Percentiles rank a stretch among this genome's conserved stretches.
Evolutionary conservation across 2,329 filamentous ascomycete genomes (phyloP).

Genomic region (Paecilomyces dactylethromorphus): DNA sequence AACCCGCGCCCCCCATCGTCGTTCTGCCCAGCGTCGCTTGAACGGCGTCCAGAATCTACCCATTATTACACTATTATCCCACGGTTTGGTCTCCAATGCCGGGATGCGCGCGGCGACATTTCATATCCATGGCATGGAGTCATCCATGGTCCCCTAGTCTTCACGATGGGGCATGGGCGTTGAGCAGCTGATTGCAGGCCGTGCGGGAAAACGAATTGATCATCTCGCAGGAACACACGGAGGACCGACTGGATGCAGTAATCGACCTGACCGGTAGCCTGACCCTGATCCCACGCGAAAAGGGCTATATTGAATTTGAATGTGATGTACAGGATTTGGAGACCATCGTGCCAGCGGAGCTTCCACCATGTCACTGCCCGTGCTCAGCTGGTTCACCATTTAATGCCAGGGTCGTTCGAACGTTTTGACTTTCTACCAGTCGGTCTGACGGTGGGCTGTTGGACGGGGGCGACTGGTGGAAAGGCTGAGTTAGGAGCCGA

Average conservation of each 20-base stretch:
- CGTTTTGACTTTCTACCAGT: neutral
- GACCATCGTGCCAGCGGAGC: neutral
- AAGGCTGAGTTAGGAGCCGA: neutral
- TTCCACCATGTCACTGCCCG: neutral
- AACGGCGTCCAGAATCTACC: neutral
- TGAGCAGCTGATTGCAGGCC: neutral
- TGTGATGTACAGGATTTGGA: neutral
- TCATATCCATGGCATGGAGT: neutral
- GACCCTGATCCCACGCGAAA: neutral
- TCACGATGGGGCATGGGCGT: neutral
- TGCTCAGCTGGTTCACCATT: neutral
- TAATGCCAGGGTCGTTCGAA: neutral
- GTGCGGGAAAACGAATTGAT: neutral
- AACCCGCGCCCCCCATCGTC: neutral
- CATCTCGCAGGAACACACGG: neutral
- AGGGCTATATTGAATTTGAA: neutral
- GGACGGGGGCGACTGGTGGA: neutral
- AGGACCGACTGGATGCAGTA: neutral
- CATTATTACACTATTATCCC: neutral
- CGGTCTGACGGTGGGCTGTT: neutral
- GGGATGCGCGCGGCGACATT: neutral
- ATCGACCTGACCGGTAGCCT: neutral
- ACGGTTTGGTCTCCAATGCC: neutral
- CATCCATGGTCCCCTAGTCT: neutral
- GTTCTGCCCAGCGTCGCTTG: neutral